Percentiles rank a stretch among this genome's conserved stretches.
phyloP scores from a whole-genome alignment of 805 yeast genomes.

The Starmera pachycereana region DNA sequence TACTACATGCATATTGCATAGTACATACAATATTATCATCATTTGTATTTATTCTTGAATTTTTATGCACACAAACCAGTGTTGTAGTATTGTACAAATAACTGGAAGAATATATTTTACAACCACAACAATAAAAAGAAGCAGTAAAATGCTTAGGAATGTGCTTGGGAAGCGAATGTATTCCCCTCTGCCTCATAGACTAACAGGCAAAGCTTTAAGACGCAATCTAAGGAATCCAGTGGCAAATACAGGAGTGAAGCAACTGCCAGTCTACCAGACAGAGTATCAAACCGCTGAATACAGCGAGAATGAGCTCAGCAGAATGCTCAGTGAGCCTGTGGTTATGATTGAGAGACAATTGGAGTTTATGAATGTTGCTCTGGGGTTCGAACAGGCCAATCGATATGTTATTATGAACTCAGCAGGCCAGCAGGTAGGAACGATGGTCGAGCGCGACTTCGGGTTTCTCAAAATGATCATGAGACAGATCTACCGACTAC shows the following conservation, averaged over 20 bases:
- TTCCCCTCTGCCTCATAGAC: constrained; percentile 4
- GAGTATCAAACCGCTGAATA: neutral
- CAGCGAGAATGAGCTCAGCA: constrained; percentile 37
- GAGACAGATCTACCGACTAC: constrained; percentile 75
- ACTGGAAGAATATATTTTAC: no score
- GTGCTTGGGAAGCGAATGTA: constrained; percentile 2
- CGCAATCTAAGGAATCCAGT: neutral
- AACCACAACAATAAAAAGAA: no score
- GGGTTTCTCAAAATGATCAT: constrained; percentile 50
- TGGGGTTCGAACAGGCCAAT: constrained; percentile 92
- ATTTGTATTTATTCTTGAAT: no score
- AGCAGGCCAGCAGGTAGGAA: constrained; percentile 66
- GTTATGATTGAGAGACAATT: constrained; percentile 80
- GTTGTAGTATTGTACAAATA: no score
- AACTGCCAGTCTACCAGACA: neutral
- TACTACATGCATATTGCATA: no score
- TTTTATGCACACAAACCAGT: no score
- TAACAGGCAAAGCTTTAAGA: neutral
- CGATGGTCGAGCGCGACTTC: constrained; percentile 71
- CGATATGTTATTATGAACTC: constrained; percentile 65
- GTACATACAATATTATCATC: no score
- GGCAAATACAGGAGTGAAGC: neutral
- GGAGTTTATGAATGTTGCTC: constrained; percentile 76
- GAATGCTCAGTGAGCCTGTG: constrained; percentile 67
- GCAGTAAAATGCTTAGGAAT: neutral